phyloP scores from a whole-genome alignment of 2,329 filamentous ascomycete genomes.

The Tolypocladium tundrense region DNA sequence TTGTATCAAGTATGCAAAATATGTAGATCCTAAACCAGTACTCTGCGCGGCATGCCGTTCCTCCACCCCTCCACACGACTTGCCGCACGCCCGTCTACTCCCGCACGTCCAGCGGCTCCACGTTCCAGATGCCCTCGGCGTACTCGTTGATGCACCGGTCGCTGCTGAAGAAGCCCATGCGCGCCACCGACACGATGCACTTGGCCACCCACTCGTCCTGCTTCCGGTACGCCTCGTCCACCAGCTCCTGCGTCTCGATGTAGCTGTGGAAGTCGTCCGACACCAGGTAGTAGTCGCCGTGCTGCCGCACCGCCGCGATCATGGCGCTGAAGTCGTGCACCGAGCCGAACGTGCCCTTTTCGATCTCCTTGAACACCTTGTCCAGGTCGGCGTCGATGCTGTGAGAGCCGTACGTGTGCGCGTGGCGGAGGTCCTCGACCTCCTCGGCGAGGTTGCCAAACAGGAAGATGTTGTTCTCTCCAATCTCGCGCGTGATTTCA shows the following conservation, averaged over 20 bases:
- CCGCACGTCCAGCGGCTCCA: slow-evolving; percentile 61
- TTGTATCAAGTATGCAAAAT: not conserved
- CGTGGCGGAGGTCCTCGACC: slow-evolving; percentile 89
- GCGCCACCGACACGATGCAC: slow-evolving; percentile 74
- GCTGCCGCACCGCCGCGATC: slow-evolving; percentile 75
- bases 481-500: slow-evolving; percentile 94
- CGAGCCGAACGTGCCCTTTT: slow-evolving; percentile 71
- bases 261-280: slow-evolving; percentile 97
- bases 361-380: slow-evolving; percentile 77
- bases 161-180: slow-evolving; percentile 97
- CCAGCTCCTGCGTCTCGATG: slow-evolving; percentile 77
- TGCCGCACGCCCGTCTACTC: slow-evolving; percentile 12
- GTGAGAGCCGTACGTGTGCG: slow-evolving; percentile 75
- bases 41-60: not conserved
- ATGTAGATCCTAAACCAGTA: not conserved
- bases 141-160: slow-evolving; percentile 97
- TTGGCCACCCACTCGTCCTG: slow-evolving; percentile 90
- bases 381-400: slow-evolving; percentile 64
- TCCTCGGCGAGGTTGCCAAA: slow-evolving; percentile 95
- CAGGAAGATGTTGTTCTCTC: slow-evolving; percentile 95
- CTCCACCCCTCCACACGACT: not conserved
- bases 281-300: slow-evolving; percentile 95
- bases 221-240: slow-evolving; percentile 86
- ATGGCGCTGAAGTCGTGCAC: slow-evolving; percentile 70
- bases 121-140: slow-evolving; percentile 93